Evolutionary conservation across 176 grass and related monocot species (phyloP).

Genomic region (Avena atlantica): DNA sequence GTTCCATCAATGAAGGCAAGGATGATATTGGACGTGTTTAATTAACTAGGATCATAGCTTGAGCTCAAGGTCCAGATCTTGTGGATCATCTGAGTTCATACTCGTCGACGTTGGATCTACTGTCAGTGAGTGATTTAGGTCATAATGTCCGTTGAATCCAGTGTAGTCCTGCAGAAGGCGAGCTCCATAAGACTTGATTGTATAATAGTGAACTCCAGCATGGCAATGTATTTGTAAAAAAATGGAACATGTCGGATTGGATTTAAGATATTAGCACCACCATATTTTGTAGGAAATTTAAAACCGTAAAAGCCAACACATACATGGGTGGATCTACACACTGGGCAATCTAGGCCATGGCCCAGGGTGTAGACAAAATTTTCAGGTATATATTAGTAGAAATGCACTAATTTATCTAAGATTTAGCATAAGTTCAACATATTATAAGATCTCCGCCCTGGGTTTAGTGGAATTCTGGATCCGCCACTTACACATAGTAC

Average conservation of each 20-base stretch:
- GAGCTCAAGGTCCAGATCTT: conserved; percentile 63
- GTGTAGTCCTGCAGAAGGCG: neutral
- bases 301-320: neutral
- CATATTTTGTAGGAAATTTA: neutral
- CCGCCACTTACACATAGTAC: neutral
- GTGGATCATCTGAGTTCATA: conserved; percentile 37
- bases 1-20: neutral
- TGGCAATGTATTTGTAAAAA: neutral
- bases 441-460: too few relatives aligned
- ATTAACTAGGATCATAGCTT: conserved; percentile 45
- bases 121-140: conserved; percentile 25
- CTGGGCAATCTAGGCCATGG: too few relatives aligned
- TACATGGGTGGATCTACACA: too few relatives aligned
- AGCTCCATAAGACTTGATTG: neutral
- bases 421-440: too few relatives aligned
- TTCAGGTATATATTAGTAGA: too few relatives aligned
- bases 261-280: neutral
- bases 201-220: neutral
- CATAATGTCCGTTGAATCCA: conserved; percentile 29
- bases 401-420: too few relatives aligned
- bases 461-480: too few relatives aligned
- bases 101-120: neutral
- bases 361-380: too few relatives aligned
- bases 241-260: neutral
- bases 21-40: conserved; percentile 1